Percentiles rank a stretch among this genome's conserved stretches.
Evolutionary conservation across 2,329 filamentous ascomycete genomes (phyloP).

Genomic region (Lasiodiplodia sp.): DNA sequence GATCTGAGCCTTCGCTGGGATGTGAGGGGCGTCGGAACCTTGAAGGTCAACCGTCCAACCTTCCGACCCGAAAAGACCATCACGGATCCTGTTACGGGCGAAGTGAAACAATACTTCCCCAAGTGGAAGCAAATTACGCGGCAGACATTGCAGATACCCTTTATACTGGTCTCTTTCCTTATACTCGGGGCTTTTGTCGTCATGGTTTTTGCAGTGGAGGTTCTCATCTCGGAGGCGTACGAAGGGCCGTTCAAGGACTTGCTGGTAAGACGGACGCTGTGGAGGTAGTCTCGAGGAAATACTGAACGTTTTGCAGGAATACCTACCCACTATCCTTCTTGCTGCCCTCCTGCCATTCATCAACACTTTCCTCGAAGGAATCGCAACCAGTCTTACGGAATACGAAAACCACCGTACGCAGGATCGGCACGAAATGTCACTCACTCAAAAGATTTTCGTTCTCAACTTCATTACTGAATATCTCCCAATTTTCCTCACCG

Average conservation of each 20-base stretch:
- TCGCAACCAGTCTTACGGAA: conserved; percentile 41
- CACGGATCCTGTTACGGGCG: conserved; percentile 38
- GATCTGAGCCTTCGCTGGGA: conserved; percentile 45
- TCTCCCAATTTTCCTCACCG: conserved; percentile 44
- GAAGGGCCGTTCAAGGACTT: conserved; percentile 43
- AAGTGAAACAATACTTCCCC: conserved; percentile 40
- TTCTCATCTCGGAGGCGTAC: conserved; percentile 44
- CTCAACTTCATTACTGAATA: conserved; percentile 47
- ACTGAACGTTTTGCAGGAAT: conserved; percentile 39
- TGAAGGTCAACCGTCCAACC: conserved; percentile 43
- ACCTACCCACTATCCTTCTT: conserved; percentile 43
- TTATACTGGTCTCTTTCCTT: conserved; percentile 39
- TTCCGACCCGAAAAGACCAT: conserved; percentile 39
- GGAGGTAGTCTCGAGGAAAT: neutral
- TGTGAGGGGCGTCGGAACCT: conserved; percentile 40
- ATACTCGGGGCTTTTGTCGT: conserved; percentile 40
- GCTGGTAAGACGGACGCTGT: conserved; percentile 34
- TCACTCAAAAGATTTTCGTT: conserved; percentile 46
- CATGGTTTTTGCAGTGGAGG: conserved; percentile 42
- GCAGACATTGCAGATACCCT: conserved; percentile 43
- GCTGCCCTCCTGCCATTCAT: conserved; percentile 42
- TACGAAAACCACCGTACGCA: conserved; percentile 45
- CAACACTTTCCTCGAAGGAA: conserved; percentile 38
- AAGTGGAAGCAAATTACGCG: conserved; percentile 41
- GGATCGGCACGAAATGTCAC: conserved; percentile 43